Base-by-base conservation (phyloP, 805 yeast species). In the Ogataea minuta region DNA sequence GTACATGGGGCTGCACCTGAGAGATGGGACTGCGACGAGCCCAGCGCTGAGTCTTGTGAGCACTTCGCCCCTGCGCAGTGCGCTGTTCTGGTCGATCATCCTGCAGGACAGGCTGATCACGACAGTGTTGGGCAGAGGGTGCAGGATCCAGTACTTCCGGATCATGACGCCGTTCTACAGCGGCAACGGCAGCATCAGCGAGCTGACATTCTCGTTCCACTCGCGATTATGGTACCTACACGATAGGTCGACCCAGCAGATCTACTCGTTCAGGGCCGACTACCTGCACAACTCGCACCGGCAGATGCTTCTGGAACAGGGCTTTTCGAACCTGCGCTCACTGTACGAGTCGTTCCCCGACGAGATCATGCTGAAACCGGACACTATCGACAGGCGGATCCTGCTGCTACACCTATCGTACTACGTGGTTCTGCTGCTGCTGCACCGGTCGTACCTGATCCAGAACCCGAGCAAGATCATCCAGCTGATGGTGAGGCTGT, bases 191-290 rank as follows among this genome's bases (percentile, higher is more conserved):
- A 43, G 47, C 17, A 16, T 56, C 6, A 41, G 53, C 13, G 64
- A 57, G 34, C 31, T 52, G 12, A 45, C 52, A 9, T 60, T 60
- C 44, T 45, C 63, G 2, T 41, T 47, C n/a, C 63, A 60, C 29
- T 50, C 64, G 2, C 48, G 50, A 21, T 30, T 62, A 23, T 62
- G 66, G 66, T 60, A 55, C 34, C 46, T 57, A 13, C 57, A 57
- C 45, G 67, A 62, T 39, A 39, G 59, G 20, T 52, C 49, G 13
- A 48, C 60, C 23, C 52, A 60, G 9, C 66, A 62, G 37, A 62
- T 62, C 5, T 62, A 62, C 40, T 62, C 67, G 1, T 59, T 55
- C 42, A 59, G 57, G 32, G 63, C 66, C 2, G 62, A 53, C 23
- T 55, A 54, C 33, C 38, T 62, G 24, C 67, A 62, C 41, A 49